These are phyloP conservation scores for Populus pruinosa DNA, from an alignment of 345 rosid genomes.

Conservation along the genomic window DNA sequence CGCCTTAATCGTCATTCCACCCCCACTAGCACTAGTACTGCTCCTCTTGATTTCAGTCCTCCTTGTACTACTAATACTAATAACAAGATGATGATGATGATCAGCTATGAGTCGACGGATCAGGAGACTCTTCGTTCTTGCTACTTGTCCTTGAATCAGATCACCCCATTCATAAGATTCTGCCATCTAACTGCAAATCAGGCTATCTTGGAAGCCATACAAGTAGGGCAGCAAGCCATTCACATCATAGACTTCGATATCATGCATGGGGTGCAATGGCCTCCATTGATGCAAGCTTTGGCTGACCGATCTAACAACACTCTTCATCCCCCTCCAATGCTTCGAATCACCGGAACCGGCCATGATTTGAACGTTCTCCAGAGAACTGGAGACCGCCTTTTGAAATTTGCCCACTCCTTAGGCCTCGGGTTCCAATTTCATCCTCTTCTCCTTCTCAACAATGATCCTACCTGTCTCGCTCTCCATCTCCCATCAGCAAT, in stretches of 20 bases:
- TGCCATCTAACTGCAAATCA: constrained; percentile 93
- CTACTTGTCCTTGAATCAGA: constrained; percentile 77
- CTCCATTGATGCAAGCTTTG: constrained; percentile 93
- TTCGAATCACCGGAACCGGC: constrained; percentile 90
- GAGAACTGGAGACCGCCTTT: constrained; percentile 86
- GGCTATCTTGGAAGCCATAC: constrained; percentile 76
- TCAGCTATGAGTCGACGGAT: background rate
- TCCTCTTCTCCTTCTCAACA: constrained; percentile 56
- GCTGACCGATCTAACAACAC: constrained; percentile 52
- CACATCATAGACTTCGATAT: constrained; percentile 92
- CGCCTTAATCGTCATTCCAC: constrained; percentile 43
- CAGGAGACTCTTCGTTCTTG: constrained; percentile 48
- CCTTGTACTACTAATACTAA: background rate
- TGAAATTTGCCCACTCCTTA: constrained; percentile 67
- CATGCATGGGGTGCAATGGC: constrained; percentile 99
- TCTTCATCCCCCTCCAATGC: constrained; percentile 49
- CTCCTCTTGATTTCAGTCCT: background rate
- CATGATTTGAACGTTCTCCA: constrained; percentile 49
- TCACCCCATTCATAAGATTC: constrained; percentile 83
- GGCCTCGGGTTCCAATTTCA: constrained; percentile 82
- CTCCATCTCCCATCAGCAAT: constrained; percentile 46
- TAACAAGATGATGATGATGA: background rate
- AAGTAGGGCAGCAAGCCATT: constrained; percentile 47
- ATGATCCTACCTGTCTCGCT: constrained; percentile 41
- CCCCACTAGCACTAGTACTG: background rate